Evolutionary conservation across 345 rosid species (phyloP), one percentile per base, ranked within the genome.

Genomic region (Populus davidiana): DNA sequence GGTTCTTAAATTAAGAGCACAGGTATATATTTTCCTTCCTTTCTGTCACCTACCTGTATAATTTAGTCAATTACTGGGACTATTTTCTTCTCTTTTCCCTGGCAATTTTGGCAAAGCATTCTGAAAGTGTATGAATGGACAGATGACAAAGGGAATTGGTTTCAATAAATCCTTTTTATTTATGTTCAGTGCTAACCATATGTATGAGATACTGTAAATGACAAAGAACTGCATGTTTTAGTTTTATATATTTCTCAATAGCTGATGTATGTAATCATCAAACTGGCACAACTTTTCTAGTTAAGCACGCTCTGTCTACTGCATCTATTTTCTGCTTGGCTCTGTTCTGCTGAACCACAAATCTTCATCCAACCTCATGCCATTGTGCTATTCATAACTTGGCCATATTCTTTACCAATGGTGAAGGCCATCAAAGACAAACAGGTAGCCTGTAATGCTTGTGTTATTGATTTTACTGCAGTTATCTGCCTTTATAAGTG

Each of bases 401-500:
- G 62, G 62, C 25, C 23, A 8, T 8, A 23, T 54, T 54, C 25
- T 54, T 21, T 54, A 20, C 77, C 90, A 38, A 36, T 93, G 75
- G 92, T 92, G 23, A 98, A 92, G 83, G 91, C 94, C 36, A 85
- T 92, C 73, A 96, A 90, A 84, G 98, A 96, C 91, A 93, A 93
- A 86, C 99, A 93, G 87, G 97, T 96, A 64, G 92, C 93, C 83
- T 90, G 92, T 79, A 87, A 92, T 61, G 88, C 93, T 64, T 91
- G 97, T 84, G 98, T 98, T 75, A 86, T 94, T 72, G 90, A 90
- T 86, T 96, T 93, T 76, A 92, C 98, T n/a, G 90, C 96, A 77
- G 95, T 88, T 79, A 94, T 93, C 77, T 96, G 99, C 86, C 94
- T 96, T 79, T 98, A 92, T 72, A 93, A 91, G 79, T 93, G 97